Evolutionary conservation across 306 rosid species (phyloP).

Genomic region (Potentilla sterilis): DNA sequence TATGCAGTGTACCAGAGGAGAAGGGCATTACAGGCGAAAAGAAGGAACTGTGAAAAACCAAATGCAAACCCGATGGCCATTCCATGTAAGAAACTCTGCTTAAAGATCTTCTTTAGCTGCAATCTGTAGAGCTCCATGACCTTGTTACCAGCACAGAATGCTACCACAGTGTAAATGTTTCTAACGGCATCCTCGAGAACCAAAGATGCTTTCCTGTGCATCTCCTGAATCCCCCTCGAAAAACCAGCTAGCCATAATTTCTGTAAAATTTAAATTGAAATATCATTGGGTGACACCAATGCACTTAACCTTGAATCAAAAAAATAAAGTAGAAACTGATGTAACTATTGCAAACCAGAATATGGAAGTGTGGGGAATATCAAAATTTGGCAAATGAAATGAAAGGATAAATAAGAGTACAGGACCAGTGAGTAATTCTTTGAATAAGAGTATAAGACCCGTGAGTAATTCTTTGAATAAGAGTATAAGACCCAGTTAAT

Average conservation of each 20-base stretch:
- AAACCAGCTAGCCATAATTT: conserved; percentile 99
- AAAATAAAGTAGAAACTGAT: background rate
- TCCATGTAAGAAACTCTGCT: conserved; percentile 93
- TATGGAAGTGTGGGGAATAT: background rate
- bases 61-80: conserved; percentile 95
- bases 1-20: conserved; percentile 94
- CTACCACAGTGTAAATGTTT: conserved; percentile 97
- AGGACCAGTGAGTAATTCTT: background rate
- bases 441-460: background rate
- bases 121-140: conserved; percentile 97
- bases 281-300: background rate
- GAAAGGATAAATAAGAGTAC: background rate
- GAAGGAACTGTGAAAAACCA: conserved; percentile 96
- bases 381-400: background rate
- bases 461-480: background rate
- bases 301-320: background rate
- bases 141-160: conserved; percentile 98
- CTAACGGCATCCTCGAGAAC: conserved; percentile 99
- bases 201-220: conserved; percentile 98
- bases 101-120: conserved; percentile 87
- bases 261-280: conserved; percentile 51
- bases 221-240: conserved; percentile 99
- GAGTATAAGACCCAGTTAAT: background rate
- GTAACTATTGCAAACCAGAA: background rate
- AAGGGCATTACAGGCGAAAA: conserved; percentile 96